phyloP scores from a whole-genome alignment of 2,329 filamentous ascomycete genomes.

The Ophiostoma perfectum region DNA sequence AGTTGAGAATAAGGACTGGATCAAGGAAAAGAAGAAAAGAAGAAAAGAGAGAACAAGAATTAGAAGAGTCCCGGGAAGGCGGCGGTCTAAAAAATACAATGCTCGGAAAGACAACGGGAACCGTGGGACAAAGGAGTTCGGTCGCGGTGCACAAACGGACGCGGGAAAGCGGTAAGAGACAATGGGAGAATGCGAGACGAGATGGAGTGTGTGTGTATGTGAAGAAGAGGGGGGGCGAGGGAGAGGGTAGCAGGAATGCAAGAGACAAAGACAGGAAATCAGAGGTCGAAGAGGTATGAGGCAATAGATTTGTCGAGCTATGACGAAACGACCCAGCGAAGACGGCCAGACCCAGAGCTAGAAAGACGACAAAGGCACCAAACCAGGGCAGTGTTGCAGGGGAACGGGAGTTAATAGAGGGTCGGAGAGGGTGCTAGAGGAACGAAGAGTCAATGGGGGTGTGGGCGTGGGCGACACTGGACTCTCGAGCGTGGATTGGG shows the following conservation, averaged over 20 bases:
- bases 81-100: not conserved
- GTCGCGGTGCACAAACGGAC: not conserved
- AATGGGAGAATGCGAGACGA: too few relatives aligned
- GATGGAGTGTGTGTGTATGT: not conserved
- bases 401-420: not conserved
- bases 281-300: not conserved
- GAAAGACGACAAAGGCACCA: not conserved
- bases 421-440: not conserved
- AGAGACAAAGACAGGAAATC: not conserved
- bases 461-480: too few relatives aligned
- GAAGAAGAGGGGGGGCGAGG: not conserved
- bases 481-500: not conserved
- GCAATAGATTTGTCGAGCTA: not conserved
- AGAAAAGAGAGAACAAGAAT: not conserved
- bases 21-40: not conserved
- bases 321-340: conserved; percentile 3
- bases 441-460: not conserved
- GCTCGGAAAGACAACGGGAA: not conserved
- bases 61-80: not conserved
- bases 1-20: not conserved
- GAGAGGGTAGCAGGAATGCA: not conserved
- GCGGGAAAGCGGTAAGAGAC: not conserved
- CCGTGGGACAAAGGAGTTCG: not conserved
- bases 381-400: conserved; percentile 1
- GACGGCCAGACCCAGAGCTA: not conserved